These are phyloP conservation scores for Pezicula carpinea DNA, from an alignment of 2,329 filamentous ascomycete genomes.

Conservation along the genomic window DNA sequence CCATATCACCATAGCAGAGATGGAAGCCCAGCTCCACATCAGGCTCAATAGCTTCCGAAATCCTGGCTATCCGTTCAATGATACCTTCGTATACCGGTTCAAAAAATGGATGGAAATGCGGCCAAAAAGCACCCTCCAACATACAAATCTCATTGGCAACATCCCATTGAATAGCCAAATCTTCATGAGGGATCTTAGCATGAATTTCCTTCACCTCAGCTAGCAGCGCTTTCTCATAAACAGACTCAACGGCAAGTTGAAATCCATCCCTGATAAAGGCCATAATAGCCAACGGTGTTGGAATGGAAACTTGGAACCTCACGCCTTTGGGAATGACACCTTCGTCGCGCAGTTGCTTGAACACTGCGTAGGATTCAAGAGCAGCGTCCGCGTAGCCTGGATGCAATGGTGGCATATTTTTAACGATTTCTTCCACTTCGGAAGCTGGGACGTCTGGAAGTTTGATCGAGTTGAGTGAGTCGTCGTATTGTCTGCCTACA, in stretches of 20 bases:
- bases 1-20: slow-evolving; percentile 43
- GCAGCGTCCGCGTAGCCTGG: slow-evolving; percentile 25
- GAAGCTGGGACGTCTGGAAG: slow-evolving; percentile 2
- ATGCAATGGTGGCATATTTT: not conserved
- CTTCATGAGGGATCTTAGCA: slow-evolving; percentile 22
- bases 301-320: slow-evolving; percentile 30
- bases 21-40: slow-evolving; percentile 39
- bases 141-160: slow-evolving; percentile 19
- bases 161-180: slow-evolving; percentile 31
- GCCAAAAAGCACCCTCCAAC: slow-evolving; percentile 17
- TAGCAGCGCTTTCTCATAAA: slow-evolving; percentile 25
- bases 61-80: slow-evolving; percentile 27
- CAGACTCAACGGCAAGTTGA: slow-evolving; percentile 21
- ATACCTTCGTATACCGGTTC: slow-evolving; percentile 29
- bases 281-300: slow-evolving; percentile 23
- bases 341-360: slow-evolving; percentile 16
- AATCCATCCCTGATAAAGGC: slow-evolving; percentile 14
- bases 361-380: slow-evolving; percentile 23
- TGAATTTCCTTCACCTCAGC: slow-evolving; percentile 21
- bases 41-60: slow-evolving; percentile 28
- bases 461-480: slow-evolving; percentile 3
- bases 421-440: not conserved
- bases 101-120: slow-evolving; percentile 28
- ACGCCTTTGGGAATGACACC: slow-evolving; percentile 21
- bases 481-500: not conserved